Evolutionary conservation across 495 filamentous ascomycete species (phyloP), one percentile per base, ranked within the genome.

Genomic region (Symbiotaphrina buchneri): DNA sequence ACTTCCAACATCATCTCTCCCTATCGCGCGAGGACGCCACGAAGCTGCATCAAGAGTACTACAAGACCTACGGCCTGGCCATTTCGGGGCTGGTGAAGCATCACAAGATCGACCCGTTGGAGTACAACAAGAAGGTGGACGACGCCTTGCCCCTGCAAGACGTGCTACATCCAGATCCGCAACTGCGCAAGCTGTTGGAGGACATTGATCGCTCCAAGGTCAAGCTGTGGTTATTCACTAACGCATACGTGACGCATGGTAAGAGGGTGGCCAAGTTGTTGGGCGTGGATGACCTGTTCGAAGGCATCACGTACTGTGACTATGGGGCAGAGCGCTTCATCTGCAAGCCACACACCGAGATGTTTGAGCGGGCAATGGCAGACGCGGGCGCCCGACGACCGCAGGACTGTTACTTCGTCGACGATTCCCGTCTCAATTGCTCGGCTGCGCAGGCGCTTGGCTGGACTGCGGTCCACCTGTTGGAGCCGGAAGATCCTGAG

Each of bases 41-140:
- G 35, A 58, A 68, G 40, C 66, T 99, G 2, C 90, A 94, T 49
- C 55, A 67, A 47, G 74, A 76, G 37, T 99, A 99, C 61, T 95
- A 94, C 58, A 70, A 69, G 41, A 76, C 79, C 43, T 99, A 99
- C 52, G 90, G 90, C 14, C 68, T 95, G 2, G 84, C 90, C n/a
- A 84, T 99, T 40, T 78, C 91, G 47, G 90, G 90, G 0, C 60
- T 99, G 1, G 83, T 91, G 1, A 71, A 78, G 16, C 74, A 94
- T 51, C 90, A 99, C 53, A 74, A 85, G 51, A 87, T 99, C 42
- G 82, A 99, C 43, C 74, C 90, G 1, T 61, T 99, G 3, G 82
- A 83, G 18, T 99, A 93, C 63, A 99, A 99, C 49, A 50, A 61
- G 37, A 70, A 83, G 52, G 90, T 95, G 17, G 90, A 99, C 48